Base-by-base conservation (phyloP, 192 early-diverging fungal species). In the Coemansia sp. region DNA sequence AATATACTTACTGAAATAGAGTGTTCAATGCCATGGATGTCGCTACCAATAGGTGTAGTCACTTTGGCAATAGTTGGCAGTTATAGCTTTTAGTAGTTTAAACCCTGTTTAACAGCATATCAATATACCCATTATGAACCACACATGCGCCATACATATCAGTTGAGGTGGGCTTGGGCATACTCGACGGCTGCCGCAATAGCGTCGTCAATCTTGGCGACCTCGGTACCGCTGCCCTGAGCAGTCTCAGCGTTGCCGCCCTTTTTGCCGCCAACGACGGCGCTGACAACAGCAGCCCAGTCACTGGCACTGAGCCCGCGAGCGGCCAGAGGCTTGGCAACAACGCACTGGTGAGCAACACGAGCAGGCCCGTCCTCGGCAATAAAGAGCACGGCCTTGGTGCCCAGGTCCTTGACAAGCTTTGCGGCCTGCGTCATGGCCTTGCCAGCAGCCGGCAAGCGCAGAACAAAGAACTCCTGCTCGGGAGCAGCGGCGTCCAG, bases 221-320 rank as follows among this genome's bases (percentile, higher is more conserved):
- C 51, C 22, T 87, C 79, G 34, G 81, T 74, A 27, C 93, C 96
- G 47, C 86, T 85, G 14, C 96, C 96, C 56, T 93, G 92, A 26
- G 96, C 96, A 53, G 90, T 62, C 45, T 93, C 92, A 38, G 93
- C 92, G 58, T 94, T 96, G 43, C 96, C 96, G 30, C 96, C 96
- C 53, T 86, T 87, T 75, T 92, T 92, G 52, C 96, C 96, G 23
- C 90, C 92, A 41, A 99, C 79, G 22, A 83, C 81, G 47, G 86
- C 78, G 21, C 83, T 65, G n/a, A 97, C 92, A 25, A 85, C 87
- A 17, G 81, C 79, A 14, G 92, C 90, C 96, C 96, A 99, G 18
- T 90, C 92, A 38, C 77, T 83, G 26, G 94, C 96, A 79, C 88
- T 92, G 47, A 99, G 74, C 2, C 91, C 92, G 56, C 86, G 84